Percentiles rank a stretch among this genome's conserved stretches.
Conservation (phyloP, 495 filamentous ascomycete species). For the Xylaria nigripes region DNA sequence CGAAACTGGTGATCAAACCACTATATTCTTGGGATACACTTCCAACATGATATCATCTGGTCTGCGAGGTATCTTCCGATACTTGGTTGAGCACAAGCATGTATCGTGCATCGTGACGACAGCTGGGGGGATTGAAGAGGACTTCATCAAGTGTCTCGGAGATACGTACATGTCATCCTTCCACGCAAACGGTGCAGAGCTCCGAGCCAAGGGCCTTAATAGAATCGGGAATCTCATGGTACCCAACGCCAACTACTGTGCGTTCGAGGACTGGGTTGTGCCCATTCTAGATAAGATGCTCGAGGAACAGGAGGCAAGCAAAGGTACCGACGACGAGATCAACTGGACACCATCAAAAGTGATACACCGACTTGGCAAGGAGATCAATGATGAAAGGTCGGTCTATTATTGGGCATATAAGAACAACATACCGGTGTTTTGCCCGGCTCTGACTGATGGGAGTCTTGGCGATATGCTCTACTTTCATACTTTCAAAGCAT, state of each 20-base stretch:
- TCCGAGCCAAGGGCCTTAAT: constrained; percentile 80
- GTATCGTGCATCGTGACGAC: constrained; percentile 90
- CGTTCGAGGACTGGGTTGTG: constrained; percentile 94
- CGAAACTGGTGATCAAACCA: constrained; percentile 63
- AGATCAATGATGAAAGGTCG: constrained; percentile 82
- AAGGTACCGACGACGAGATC: constrained; percentile 58
- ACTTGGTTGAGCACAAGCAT: constrained; percentile 83
- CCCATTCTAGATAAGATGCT: constrained; percentile 88
- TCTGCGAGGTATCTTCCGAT: constrained; percentile 81
- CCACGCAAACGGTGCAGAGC: constrained; percentile 58
- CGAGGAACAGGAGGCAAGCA: constrained; percentile 76
- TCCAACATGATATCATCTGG: constrained; percentile 96
- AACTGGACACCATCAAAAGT: constrained; percentile 88
- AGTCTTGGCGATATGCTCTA: constrained; percentile 95
- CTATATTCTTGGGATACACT: constrained; percentile 95
- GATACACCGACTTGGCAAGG: constrained; percentile 75
- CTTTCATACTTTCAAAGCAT: constrained; percentile 86
- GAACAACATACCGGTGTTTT: constrained; percentile 94
- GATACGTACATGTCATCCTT: constrained; percentile 90
- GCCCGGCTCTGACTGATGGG: constrained; percentile 90
- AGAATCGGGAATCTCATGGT: constrained; percentile 95
- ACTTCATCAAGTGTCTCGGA: constrained; percentile 94
- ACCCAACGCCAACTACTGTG: constrained; percentile 92
- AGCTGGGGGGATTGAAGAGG: constrained; percentile 94
- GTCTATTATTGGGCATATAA: constrained; percentile 93